Percentiles rank a stretch among this genome's conserved stretches.
These are phyloP conservation scores for Phialocephala subalpina DNA, from an alignment of 2,329 filamentous ascomycete species.

Conservation along the genomic window DNA sequence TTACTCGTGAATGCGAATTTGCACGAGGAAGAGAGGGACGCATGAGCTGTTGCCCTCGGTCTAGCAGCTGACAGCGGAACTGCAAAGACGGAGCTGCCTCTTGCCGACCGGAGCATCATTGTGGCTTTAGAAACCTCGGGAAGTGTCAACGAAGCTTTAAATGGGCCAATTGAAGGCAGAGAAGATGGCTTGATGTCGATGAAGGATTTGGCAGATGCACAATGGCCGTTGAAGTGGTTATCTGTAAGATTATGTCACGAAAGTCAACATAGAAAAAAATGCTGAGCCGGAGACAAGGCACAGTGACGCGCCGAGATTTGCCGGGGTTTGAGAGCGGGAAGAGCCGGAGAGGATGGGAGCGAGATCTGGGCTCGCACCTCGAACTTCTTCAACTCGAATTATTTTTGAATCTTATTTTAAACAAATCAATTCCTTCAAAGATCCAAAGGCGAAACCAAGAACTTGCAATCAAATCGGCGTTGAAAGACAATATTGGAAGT, in stretches of 20 bases:
- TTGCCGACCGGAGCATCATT: slow-evolving; percentile 40
- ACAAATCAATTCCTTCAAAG: too few relatives aligned
- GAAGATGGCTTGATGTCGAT: neutral
- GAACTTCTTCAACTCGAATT: neutral
- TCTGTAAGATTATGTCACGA: neutral
- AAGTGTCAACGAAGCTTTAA: slow-evolving; percentile 11
- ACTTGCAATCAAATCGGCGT: too few relatives aligned
- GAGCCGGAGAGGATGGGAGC: neutral
- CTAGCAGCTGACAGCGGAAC: slow-evolving; percentile 36
- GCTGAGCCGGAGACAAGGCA: slow-evolving; percentile 8
- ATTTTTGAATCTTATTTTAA: too few relatives aligned
- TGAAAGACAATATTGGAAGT: too few relatives aligned
- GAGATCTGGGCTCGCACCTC: neutral
- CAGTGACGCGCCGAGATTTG: slow-evolving; percentile 7
- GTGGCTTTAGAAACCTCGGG: slow-evolving; percentile 8
- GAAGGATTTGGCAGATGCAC: neutral
- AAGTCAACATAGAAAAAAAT: slow-evolving; percentile 11
- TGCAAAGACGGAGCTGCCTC: slow-evolving; percentile 33
- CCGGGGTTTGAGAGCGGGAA: slow-evolving; percentile 2
- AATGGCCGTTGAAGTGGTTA: neutral
- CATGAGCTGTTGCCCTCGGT: slow-evolving; percentile 33
- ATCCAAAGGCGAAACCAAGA: too few relatives aligned
- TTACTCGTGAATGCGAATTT: slow-evolving; percentile 23
- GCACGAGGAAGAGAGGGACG: slow-evolving; percentile 23
- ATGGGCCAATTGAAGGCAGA: slow-evolving; percentile 23